phyloP scores from a whole-genome alignment of 352 stramenopile genomes.

The Globisporangium polare region DNA sequence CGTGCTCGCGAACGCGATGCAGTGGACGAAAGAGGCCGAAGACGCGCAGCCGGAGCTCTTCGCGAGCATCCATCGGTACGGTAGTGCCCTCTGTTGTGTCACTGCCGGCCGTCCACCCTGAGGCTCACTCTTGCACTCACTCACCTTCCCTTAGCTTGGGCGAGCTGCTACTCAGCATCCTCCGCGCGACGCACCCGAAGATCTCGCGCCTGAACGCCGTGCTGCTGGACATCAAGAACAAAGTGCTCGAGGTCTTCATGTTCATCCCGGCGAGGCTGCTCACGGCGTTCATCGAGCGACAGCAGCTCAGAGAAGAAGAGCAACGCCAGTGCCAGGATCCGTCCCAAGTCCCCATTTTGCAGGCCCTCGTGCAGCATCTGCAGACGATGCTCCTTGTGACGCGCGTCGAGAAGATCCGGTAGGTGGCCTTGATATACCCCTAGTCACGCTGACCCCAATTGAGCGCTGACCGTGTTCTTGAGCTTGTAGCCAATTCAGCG shows the following conservation, averaged over 20 bases:
- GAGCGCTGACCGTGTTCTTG: background rate
- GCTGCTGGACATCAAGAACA: constrained; percentile 58
- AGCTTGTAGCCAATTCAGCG: constrained; percentile 27
- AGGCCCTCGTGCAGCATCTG: constrained; percentile 41
- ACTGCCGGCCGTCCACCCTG: background rate
- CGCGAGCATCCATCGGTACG: constrained; percentile 22
- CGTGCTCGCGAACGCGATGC: constrained; percentile 53
- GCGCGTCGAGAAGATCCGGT: constrained; percentile 62
- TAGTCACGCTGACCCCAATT: too few relatives aligned
- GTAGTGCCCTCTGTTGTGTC: background rate
- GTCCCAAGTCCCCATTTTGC: constrained; percentile 9
- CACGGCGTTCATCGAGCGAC: constrained; percentile 30
- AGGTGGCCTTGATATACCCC: background rate
- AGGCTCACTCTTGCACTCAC: background rate
- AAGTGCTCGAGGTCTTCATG: constrained; percentile 60
- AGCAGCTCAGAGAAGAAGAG: constrained; percentile 24
- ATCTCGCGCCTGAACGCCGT: constrained; percentile 26
- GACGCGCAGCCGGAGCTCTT: constrained; percentile 24
- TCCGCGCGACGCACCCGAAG: constrained; percentile 24
- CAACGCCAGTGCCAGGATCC: background rate
- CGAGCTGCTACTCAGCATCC: constrained; percentile 38
- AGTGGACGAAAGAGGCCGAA: constrained; percentile 37
- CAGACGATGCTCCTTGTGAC: constrained; percentile 49
- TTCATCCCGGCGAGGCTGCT: constrained; percentile 41
- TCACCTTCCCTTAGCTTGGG: constrained; percentile 26